These are phyloP conservation scores for Paramicrosporidium saccamoebae DNA, from an alignment of 371 early-diverging fungal species.

Conservation along the genomic window DNA sequence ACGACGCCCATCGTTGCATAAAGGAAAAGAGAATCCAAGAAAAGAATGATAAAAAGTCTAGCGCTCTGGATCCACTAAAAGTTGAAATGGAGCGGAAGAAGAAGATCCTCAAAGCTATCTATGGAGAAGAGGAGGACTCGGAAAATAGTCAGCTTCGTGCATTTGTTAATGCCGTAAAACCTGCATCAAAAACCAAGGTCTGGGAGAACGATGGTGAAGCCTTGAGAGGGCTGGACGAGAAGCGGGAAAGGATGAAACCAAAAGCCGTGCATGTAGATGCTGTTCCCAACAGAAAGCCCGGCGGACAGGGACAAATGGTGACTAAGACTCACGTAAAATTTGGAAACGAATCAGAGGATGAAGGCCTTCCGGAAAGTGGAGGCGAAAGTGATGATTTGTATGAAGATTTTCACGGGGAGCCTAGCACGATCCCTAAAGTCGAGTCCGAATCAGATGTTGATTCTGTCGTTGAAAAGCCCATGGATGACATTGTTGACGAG, in stretches of 20 bases:
- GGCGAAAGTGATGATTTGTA: conserved; percentile 3
- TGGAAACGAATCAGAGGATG: conserved; percentile 22
- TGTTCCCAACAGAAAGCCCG: conserved; percentile 16
- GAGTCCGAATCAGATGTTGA: conserved; percentile 1
- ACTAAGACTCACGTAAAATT: conserved; percentile 17
- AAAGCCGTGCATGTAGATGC: conserved; percentile 9
- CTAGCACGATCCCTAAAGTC: conserved; percentile 3
- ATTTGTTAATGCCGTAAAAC: too few relatives aligned
- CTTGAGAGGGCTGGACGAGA: neutral
- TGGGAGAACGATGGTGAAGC: conserved; percentile 4
- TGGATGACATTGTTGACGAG: neutral
- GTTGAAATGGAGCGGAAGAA: conserved; percentile 3
- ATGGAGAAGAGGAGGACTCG: conserved; percentile 1
- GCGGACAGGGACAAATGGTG: conserved; percentile 14
- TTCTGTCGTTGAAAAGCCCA: neutral
- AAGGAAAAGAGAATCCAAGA: neutral
- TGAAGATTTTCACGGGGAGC: conserved; percentile 3
- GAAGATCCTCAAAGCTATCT: conserved; percentile 1
- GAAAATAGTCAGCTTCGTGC: too few relatives aligned
- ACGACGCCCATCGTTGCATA: conserved; percentile 5
- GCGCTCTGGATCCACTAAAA: conserved; percentile 1
- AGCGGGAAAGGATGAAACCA: conserved; percentile 3
- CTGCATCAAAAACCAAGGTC: too few relatives aligned
- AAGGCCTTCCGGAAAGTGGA: conserved; percentile 7
- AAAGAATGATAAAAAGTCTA: neutral